Evolutionary conservation across 768 basidiomycete genomes (phyloP).

Genomic region (Mycena haematopus): DNA sequence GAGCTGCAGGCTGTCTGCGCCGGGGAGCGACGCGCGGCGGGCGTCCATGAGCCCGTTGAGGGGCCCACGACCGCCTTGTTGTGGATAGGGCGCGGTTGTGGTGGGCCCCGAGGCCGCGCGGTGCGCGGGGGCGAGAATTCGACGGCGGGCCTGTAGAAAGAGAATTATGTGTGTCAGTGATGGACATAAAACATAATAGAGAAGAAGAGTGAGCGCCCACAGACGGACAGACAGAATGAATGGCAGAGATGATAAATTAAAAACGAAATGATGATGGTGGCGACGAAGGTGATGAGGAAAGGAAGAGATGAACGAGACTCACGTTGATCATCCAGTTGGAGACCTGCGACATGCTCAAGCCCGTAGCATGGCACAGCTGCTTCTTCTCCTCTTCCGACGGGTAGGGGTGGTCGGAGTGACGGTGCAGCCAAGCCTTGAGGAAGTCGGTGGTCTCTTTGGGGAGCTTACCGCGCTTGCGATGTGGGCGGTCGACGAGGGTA

Average conservation of each 20-base stretch:
- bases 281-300: constrained; percentile 16
- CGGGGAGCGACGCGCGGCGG: constrained; percentile 71
- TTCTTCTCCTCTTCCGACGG: constrained; percentile 92
- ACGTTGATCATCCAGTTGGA: constrained; percentile 96
- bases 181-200: constrained; percentile 27
- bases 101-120: constrained; percentile 78
- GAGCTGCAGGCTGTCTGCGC: constrained; percentile 71
- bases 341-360: constrained; percentile 87
- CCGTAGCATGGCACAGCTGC: constrained; percentile 84
- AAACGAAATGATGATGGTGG: constrained; percentile 25
- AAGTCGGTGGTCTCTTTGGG: constrained; percentile 92
- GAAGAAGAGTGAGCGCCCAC: constrained; percentile 14
- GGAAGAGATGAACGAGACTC: constrained; percentile 32
- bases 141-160: constrained; percentile 69
- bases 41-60: constrained; percentile 47
- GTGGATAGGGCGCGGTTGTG: constrained; percentile 76
- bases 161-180: constrained; percentile 20
- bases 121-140: constrained; percentile 84
- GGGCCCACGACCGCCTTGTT: constrained; percentile 49
- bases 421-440: constrained; percentile 87
- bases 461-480: constrained; percentile 85
- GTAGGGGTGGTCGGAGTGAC: constrained; percentile 89
- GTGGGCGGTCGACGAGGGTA: constrained; percentile 75
- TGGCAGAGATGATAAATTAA: constrained; percentile 29
- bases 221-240: constrained; percentile 23